These are phyloP conservation scores for Chrysophaeum taylorii DNA, from an alignment of 352 stramenopile species.

Conservation along the genomic window DNA sequence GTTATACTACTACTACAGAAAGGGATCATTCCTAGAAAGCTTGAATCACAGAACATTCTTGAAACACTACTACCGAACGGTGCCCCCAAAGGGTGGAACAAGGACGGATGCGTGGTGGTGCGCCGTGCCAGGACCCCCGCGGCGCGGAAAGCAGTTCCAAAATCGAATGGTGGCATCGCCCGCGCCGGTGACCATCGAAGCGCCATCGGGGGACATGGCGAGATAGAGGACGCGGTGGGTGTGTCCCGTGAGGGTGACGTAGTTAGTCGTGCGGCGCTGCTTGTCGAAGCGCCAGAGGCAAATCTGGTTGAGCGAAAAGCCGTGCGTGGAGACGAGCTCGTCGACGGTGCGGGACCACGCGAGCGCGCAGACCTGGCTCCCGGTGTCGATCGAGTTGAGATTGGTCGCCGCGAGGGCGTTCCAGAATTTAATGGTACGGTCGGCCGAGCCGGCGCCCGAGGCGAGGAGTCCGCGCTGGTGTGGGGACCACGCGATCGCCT, in stretches of 20 bases:
- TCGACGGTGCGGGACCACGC: slow-evolving; percentile 93
- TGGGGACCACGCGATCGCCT: slow-evolving; percentile 91
- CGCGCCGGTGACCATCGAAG: slow-evolving; percentile 91
- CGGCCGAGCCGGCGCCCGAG: slow-evolving; percentile 84
- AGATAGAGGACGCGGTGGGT: slow-evolving; percentile 90
- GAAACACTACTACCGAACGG: too few species aligned
- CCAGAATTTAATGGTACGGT: slow-evolving; percentile 93
- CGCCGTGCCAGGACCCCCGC: slow-evolving; percentile 28
- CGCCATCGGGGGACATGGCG: slow-evolving; percentile 87
- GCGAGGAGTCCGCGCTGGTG: slow-evolving; percentile 88
- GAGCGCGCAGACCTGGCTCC: slow-evolving; percentile 90
- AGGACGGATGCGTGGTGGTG: background rate
- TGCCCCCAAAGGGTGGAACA: too few species aligned
- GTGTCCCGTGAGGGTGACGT: slow-evolving; percentile 88
- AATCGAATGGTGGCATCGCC: slow-evolving; percentile 93
- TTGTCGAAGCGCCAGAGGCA: slow-evolving; percentile 78
- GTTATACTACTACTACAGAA: too few species aligned
- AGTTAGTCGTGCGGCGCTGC: slow-evolving; percentile 85
- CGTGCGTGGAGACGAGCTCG: slow-evolving; percentile 95
- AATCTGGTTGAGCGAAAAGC: slow-evolving; percentile 94
- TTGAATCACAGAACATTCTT: too few species aligned
- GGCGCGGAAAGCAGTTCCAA: slow-evolving; percentile 89
- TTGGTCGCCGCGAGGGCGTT: slow-evolving; percentile 78
- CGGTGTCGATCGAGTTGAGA: slow-evolving; percentile 84
- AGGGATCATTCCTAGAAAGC: too few species aligned